phyloP scores from a whole-genome alignment of 2,329 filamentous ascomycete species.

The Sporothrix pseudoabietina region DNA sequence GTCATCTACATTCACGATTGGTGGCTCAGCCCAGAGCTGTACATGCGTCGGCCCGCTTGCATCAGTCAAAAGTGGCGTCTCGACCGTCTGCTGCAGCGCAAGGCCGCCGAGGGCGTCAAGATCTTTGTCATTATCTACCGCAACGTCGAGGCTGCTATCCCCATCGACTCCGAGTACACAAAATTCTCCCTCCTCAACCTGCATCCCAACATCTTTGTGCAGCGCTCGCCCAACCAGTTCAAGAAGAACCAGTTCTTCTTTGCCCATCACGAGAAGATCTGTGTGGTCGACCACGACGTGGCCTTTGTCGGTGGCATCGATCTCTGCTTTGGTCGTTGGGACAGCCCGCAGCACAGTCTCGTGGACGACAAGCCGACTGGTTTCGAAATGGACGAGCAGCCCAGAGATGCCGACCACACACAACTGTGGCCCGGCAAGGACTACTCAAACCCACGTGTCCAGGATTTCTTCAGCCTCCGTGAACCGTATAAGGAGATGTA shows the following conservation, averaged over 20 bases:
- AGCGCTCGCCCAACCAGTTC: constrained; percentile 95
- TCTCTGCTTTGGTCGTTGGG: constrained; percentile 96
- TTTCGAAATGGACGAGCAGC: constrained; percentile 76
- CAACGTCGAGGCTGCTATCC: constrained; percentile 95
- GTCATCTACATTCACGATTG: constrained; percentile 99
- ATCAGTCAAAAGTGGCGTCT: constrained; percentile 98
- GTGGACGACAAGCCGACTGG: constrained; percentile 94
- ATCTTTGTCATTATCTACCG: constrained; percentile 97
- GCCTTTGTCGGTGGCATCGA: constrained; percentile 96
- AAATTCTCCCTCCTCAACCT: constrained; percentile 95
- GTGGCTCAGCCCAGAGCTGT: constrained; percentile 93
- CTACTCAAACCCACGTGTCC: constrained; percentile 93
- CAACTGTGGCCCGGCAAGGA: constrained; percentile 98
- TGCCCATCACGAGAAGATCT: constrained; percentile 98
- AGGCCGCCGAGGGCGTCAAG: constrained; percentile 93
- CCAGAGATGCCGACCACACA: constrained; percentile 89
- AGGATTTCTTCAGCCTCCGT: constrained; percentile 90
- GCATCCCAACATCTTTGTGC: constrained; percentile 94
- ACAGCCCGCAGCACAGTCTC: constrained; percentile 88
- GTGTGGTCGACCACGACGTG: constrained; percentile 91
- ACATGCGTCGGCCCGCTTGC: constrained; percentile 87
- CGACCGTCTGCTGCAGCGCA: constrained; percentile 87
- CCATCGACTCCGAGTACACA: constrained; percentile 97
- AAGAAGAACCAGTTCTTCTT: constrained; percentile 99
- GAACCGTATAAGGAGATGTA: constrained; percentile 99